phyloP scores from a whole-genome alignment of 2,329 filamentous ascomycete genomes.

The Aotearoamyces nothofagi region DNA sequence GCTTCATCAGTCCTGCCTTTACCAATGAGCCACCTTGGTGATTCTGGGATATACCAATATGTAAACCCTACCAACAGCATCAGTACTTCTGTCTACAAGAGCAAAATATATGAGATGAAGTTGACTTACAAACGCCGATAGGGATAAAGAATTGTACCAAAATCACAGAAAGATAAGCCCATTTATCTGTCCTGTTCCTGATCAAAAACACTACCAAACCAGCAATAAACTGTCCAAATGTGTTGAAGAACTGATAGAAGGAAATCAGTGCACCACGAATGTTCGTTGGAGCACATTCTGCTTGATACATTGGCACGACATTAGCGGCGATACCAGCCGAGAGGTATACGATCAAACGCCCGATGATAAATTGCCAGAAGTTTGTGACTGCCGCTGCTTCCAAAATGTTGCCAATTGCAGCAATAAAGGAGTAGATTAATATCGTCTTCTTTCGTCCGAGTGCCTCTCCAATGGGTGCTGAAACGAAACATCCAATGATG shows the following conservation, averaged over 20 bases:
- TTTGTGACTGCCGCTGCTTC: conserved; percentile 2
- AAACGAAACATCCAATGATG: neutral
- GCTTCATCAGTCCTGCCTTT: conserved; percentile 1
- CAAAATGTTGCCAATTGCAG: neutral
- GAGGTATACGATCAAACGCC: conserved; percentile 12
- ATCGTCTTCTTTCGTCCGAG: neutral
- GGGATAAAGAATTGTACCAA: conserved; percentile 13
- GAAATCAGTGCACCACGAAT: conserved; percentile 8
- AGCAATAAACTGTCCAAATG: too few species aligned
- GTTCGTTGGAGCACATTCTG: conserved; percentile 5
- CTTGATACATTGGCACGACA: conserved; percentile 7
- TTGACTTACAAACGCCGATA: conserved; percentile 25
- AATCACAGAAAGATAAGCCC: conserved; percentile 8
- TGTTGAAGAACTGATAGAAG: conserved; percentile 11
- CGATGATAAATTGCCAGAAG: conserved; percentile 15
- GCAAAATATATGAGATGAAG: too few species aligned
- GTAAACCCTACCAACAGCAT: too few species aligned
- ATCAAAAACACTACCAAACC: too few species aligned
- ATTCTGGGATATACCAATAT: conserved; percentile 1
- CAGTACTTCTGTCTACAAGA: too few species aligned
- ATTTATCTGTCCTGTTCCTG: conserved; percentile 7
- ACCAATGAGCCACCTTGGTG: conserved; percentile 1
- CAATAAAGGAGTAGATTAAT: neutral
- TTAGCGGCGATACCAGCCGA: conserved; percentile 8
- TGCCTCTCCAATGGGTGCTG: neutral